Evolutionary conservation across 2,329 filamentous ascomycete species (phyloP).

Genomic region (Microcyclospora pomicola): DNA sequence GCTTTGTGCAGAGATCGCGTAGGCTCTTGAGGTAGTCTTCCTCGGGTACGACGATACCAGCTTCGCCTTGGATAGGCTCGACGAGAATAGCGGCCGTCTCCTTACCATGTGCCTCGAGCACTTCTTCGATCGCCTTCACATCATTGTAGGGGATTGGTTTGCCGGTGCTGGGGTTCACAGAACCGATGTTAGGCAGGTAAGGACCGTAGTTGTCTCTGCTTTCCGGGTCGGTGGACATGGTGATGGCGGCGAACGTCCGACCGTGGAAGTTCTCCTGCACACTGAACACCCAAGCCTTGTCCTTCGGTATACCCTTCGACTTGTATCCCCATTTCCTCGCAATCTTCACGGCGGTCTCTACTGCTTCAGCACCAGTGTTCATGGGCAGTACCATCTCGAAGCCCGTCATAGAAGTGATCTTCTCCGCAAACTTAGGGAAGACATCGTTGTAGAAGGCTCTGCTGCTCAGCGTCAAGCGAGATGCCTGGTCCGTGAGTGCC

Average conservation of each 20-base stretch:
- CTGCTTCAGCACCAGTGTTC: constrained; percentile 94
- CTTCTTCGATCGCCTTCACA: constrained; percentile 62
- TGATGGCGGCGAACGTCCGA: constrained; percentile 90
- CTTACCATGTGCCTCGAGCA: constrained; percentile 65
- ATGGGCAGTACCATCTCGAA: constrained; percentile 98
- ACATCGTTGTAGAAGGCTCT: constrained; percentile 98
- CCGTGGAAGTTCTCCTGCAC: constrained; percentile 93
- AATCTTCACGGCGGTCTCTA: constrained; percentile 92
- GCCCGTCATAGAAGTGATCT: constrained; percentile 74
- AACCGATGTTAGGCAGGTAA: constrained; percentile 79
- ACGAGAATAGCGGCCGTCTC: constrained; percentile 87
- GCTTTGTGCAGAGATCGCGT: constrained; percentile 75
- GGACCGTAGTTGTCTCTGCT: constrained; percentile 95
- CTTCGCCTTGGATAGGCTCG: constrained; percentile 95
- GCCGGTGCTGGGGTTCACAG: constrained; percentile 58
- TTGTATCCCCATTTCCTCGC: constrained; percentile 98
- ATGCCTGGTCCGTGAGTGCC: constrained; percentile 76
- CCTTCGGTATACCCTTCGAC: constrained; percentile 74
- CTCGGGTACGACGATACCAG: constrained; percentile 87
- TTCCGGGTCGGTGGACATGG: constrained; percentile 88
- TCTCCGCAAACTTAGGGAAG: constrained; percentile 89
- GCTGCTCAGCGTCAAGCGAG: constrained; percentile 78
- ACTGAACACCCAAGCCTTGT: constrained; percentile 72
- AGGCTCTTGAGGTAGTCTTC: constrained; percentile 74
- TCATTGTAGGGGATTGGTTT: constrained; percentile 78